Evolutionary conservation across 1,284 basidiomycete genomes (phyloP).

Genomic region (Salmacisia buchloeana): DNA sequence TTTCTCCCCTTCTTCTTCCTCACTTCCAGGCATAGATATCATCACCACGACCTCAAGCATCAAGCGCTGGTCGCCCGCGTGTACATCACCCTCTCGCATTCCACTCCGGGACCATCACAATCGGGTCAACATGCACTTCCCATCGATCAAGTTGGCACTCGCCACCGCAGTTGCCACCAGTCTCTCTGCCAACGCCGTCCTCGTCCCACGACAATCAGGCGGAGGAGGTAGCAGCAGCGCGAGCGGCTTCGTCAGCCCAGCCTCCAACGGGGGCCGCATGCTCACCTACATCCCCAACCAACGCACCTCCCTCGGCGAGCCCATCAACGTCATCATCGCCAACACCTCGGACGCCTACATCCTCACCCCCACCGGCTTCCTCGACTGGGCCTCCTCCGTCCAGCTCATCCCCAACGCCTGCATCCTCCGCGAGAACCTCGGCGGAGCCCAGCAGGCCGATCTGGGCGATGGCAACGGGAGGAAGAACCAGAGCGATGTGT

Average conservation of each 20-base stretch:
- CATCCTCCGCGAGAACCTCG: conserved; percentile 35
- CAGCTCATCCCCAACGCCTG: conserved; percentile 36
- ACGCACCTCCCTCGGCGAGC: conserved; percentile 26
- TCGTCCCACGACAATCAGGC: too few relatives aligned
- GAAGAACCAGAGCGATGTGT: conserved; percentile 34
- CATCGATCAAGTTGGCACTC: too few relatives aligned
- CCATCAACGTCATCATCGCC: conserved; percentile 46
- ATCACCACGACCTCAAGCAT: too few relatives aligned
- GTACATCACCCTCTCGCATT: too few relatives aligned
- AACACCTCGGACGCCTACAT: conserved; percentile 28
- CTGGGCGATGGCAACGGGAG: conserved; percentile 44
- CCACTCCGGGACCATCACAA: too few relatives aligned
- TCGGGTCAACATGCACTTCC: too few relatives aligned
- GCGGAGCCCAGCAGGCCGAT: conserved; percentile 42
- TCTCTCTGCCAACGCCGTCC: too few relatives aligned
- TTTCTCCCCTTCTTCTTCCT: too few relatives aligned
- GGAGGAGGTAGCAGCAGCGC: neutral
- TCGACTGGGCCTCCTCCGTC: conserved; percentile 29
- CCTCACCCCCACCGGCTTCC: conserved; percentile 29
- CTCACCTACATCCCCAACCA: conserved; percentile 14
- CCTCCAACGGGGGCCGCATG: conserved; percentile 15
- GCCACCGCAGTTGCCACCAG: too few relatives aligned
- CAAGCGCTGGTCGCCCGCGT: too few relatives aligned
- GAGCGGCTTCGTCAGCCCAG: conserved; percentile 14
- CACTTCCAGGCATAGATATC: too few relatives aligned